Conservation (phyloP, 169 alveolate genomes). For the Neospora caninum region DNA sequence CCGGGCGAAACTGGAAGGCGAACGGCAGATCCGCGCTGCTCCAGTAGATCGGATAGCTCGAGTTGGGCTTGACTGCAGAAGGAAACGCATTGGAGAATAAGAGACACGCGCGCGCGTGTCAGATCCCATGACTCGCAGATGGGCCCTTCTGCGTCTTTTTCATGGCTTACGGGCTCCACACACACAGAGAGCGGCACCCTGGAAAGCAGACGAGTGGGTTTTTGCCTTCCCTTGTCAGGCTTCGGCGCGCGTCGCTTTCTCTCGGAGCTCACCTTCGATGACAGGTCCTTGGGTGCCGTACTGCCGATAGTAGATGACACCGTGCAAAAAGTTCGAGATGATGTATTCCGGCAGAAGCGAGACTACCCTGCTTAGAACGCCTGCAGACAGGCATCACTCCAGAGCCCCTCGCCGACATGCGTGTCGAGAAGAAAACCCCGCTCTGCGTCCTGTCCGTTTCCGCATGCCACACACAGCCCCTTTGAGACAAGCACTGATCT, state of each 20-base stretch:
- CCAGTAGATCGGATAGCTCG: constrained; percentile 66
- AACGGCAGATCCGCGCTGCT: constrained; percentile 59
- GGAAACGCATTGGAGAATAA: neutral
- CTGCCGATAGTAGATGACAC: constrained; percentile 75
- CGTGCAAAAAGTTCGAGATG: constrained; percentile 76
- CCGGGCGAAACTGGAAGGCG: constrained; percentile 66
- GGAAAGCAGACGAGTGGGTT: too few species aligned
- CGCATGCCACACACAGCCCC: too few species aligned
- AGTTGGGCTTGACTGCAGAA: constrained; percentile 51
- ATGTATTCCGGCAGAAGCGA: constrained; percentile 85
- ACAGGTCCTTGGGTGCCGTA: constrained; percentile 73
- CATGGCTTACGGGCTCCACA: too few species aligned
- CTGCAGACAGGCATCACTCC: constrained; percentile 67
- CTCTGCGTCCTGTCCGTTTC: too few species aligned
- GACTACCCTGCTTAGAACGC: constrained; percentile 81
- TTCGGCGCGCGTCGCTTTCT: too few species aligned
- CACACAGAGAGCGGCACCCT: too few species aligned
- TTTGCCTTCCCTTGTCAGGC: too few species aligned
- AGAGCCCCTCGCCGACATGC: too few species aligned
- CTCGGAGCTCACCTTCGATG: constrained; percentile 60
- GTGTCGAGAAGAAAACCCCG: too few species aligned
- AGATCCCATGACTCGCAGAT: neutral
- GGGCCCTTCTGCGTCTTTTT: neutral
- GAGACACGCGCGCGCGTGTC: neutral
- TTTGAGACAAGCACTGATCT: too few species aligned